Evolutionary conservation across 352 stramenopile genomes (phyloP).

Genomic region (Globisporangium iwayamae): DNA sequence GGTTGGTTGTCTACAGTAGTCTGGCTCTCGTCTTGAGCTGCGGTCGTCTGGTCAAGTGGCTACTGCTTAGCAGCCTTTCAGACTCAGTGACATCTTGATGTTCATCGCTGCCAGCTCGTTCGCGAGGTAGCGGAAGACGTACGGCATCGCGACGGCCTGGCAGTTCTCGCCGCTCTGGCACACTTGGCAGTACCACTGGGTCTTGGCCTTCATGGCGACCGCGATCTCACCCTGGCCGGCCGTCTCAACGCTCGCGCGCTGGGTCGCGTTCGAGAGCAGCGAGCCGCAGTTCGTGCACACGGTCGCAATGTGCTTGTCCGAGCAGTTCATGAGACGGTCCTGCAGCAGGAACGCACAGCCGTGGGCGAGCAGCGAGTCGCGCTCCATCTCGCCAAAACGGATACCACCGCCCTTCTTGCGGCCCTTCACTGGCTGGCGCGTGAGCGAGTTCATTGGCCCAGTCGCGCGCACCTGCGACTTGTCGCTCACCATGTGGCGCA

Average conservation of each 20-base stretch:
- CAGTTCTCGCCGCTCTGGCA: constrained; percentile 89
- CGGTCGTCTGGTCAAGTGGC: neutral
- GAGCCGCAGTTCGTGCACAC: constrained; percentile 93
- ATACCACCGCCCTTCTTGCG: constrained; percentile 99
- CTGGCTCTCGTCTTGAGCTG: neutral
- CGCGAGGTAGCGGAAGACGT: constrained; percentile 98
- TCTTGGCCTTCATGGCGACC: constrained; percentile 87
- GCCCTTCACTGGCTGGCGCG: constrained; percentile 99
- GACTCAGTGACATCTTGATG: constrained; percentile 96
- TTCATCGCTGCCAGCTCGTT: constrained; percentile 99
- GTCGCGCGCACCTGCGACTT: constrained; percentile 99
- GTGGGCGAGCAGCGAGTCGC: constrained; percentile 98
- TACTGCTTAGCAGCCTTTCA: constrained; percentile 57
- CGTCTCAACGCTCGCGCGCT: constrained; percentile 76
- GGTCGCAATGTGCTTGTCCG: constrained; percentile 97
- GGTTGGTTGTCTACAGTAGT: neutral
- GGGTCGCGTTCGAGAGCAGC: constrained; percentile 85
- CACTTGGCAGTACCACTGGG: constrained; percentile 82
- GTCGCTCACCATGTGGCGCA: constrained; percentile 99
- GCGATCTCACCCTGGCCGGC: constrained; percentile 78
- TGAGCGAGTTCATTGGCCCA: constrained; percentile 98
- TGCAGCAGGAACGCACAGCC: constrained; percentile 96
- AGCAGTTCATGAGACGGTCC: constrained; percentile 98
- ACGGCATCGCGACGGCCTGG: constrained; percentile 95
- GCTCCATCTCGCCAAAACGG: constrained; percentile 99